Evolutionary conservation across 2,329 filamentous ascomycete species (phyloP).

Genomic region (Colletotrichum spaethianum): DNA sequence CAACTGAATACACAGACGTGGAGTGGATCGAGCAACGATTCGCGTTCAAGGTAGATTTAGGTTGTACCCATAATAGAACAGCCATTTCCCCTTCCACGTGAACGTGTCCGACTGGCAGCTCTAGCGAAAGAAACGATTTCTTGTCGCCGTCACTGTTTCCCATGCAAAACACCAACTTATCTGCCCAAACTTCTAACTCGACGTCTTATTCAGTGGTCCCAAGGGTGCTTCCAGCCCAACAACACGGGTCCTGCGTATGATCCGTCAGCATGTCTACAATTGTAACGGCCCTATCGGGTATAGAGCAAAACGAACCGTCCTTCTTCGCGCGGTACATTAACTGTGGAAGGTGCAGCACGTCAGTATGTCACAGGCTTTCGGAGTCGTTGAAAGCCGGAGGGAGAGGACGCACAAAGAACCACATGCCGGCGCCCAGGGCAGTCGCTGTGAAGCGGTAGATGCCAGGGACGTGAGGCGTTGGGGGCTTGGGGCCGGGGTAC

Average conservation of each 20-base stretch:
- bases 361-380: conserved; percentile 34
- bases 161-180: too few species aligned
- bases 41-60: background rate
- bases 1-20: background rate
- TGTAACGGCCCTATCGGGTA: background rate
- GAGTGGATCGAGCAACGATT: background rate
- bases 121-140: background rate
- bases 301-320: conserved; percentile 73
- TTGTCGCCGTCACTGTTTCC: background rate
- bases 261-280: background rate
- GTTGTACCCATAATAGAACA: background rate
- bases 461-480: conserved; percentile 64
- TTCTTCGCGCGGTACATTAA: conserved; percentile 97
- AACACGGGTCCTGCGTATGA: conserved; percentile 74
- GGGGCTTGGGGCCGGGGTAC: conserved; percentile 52
- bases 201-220: conserved; percentile 82
- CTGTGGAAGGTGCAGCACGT: conserved; percentile 60
- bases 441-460: conserved; percentile 91
- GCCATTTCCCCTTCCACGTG: background rate
- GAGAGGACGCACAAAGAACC: conserved; percentile 89
- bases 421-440: conserved; percentile 94
- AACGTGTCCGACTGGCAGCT: too few species aligned
- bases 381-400: background rate
- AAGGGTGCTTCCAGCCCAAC: conserved; percentile 95
- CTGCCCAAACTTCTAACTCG: background rate